Base-by-base conservation (phyloP, 2,329 filamentous ascomycete species). In the Uncinocarpus reesii region DNA sequence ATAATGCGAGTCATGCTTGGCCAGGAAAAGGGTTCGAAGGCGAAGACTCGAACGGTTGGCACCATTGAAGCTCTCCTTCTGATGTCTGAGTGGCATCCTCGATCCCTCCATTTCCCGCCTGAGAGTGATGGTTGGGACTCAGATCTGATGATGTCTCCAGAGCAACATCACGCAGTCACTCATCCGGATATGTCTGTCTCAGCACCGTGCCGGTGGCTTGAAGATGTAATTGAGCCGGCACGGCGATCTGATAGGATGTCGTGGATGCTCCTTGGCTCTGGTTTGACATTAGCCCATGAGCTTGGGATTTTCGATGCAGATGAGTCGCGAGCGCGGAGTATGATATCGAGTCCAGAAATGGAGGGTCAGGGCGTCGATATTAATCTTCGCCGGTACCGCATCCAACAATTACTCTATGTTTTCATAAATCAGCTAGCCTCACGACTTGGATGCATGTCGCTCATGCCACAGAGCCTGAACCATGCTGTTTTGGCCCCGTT, bases 241-340 rank as follows among this genome's bases (percentile, higher is more conserved):
- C 69, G 71, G 44, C 63, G 72, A 46, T 77, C 72, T 0, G 75
- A 77, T 55, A 69, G 74, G 3, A 78, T 78, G 74, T 77, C 75
- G 0, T 78, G 75, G 75, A 78, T 77, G 74, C 54, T 77, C 4
- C 67, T 78, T 41, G 75, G 75, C 0, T 72, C 70, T 52, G 75
- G 72, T 0, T 56, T 74, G 21, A 73, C 72, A 2, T 63, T 78
- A n/a, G 70, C 72, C 1, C 72, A 76, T 48, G 73, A 76, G 53
- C 60, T 76, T 21, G 69, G 73, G 2, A 61, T 77, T 10, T 70
- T 74, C 50, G 66, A 73, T 40, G 62, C 68, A 11, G 60, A 64
- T 32, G 62, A 64, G 24, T 58, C 56, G 2, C 59, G 64, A 4
- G 62, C 38, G 59, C 50, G 35, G 26, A 50, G 47, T 21, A 37